Evolutionary conservation across 331 rosid species (phyloP), one percentile per base, ranked within the genome.

Genomic region (Spiraea crenata): DNA sequence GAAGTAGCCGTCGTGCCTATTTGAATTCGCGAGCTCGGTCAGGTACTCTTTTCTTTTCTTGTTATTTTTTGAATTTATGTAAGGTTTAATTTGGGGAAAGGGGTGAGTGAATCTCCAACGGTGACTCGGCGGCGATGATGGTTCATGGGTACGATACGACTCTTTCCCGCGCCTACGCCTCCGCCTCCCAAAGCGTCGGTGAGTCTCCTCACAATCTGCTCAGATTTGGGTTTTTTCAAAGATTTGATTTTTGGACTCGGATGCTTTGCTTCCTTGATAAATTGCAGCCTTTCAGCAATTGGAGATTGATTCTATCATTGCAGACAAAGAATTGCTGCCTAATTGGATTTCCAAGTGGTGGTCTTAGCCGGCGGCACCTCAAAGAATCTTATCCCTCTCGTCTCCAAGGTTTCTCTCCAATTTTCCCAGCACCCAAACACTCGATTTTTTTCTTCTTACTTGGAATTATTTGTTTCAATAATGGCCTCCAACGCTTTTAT

Each of bases 261-360:
- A 69, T 69, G 56, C 7, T 10, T 49, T 41, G 10, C 61, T 55
- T 6, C 19, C 55, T 37, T 52, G 48, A n/a, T 17, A 37, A 45
- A 64, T 67, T 72, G 16, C 71, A 93, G 99, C 80, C 35, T 93
- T 91, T 74, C 99, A 91, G 83, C 99, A 93, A 69, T 63, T 93
- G 77, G 99, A 93, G 77, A 93, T 93, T 73, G 97, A 93, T 75
- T 93, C 89, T 52, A 92, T 93, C 51, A 89, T 91, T 12, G 95
- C 92, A 51, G 96, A 91, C 50, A 87, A 54, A 61, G 86, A 74
- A 52, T 83, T 93, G 90, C 37, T 86, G 71, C 95, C 95, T 1
- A 87, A 86, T 42, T 95, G 99, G 97, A 95, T 85, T 95, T 91
- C 65, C 98, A 95, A 71, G 99, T 95, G 73, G 98, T 95, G 38